Conservation (phyloP, 768 basidiomycete genomes). For the Auricularia auricula-judae region DNA sequence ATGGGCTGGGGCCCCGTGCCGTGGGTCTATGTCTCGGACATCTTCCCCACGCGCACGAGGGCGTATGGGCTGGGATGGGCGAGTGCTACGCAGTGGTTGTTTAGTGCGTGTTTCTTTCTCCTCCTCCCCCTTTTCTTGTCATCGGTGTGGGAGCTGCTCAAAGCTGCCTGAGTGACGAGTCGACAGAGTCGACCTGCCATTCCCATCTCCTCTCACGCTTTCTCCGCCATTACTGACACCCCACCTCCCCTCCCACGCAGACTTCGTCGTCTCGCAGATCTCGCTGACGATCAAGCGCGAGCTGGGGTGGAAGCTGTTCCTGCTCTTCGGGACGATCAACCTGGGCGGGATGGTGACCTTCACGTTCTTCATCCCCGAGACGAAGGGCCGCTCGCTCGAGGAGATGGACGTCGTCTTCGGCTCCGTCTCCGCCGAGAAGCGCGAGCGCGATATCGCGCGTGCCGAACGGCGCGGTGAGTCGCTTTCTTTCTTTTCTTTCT, state of each 20-base stretch:
- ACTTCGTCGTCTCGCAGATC: slow-evolving; percentile 62
- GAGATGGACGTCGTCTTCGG: slow-evolving; percentile 54
- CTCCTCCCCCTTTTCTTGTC: too few species aligned
- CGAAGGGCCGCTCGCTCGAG: slow-evolving; percentile 32
- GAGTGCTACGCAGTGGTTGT: slow-evolving; percentile 74
- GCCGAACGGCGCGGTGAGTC: background rate
- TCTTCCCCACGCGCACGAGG: slow-evolving; percentile 77
- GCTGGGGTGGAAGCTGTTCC: slow-evolving; percentile 64
- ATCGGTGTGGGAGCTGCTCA: too few species aligned
- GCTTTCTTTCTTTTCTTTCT: too few species aligned
- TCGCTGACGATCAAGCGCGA: slow-evolving; percentile 52
- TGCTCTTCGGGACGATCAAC: slow-evolving; percentile 70
- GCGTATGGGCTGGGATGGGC: slow-evolving; percentile 71
- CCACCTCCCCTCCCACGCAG: too few species aligned
- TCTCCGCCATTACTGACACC: too few species aligned
- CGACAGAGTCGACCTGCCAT: too few species aligned
- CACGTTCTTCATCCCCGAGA: slow-evolving; percentile 36
- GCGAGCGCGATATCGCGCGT: slow-evolving; percentile 36
- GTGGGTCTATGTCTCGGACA: slow-evolving; percentile 65
- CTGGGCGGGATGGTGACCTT: slow-evolving; percentile 59
- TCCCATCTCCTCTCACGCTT: background rate
- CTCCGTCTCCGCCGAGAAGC: slow-evolving; percentile 40
- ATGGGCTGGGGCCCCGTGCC: slow-evolving; percentile 77
- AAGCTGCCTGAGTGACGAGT: too few species aligned
- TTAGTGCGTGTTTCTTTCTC: slow-evolving; percentile 36